Evolutionary conservation across 1,139 yeast species (phyloP).

Genomic region (Kodamaea sp.): DNA sequence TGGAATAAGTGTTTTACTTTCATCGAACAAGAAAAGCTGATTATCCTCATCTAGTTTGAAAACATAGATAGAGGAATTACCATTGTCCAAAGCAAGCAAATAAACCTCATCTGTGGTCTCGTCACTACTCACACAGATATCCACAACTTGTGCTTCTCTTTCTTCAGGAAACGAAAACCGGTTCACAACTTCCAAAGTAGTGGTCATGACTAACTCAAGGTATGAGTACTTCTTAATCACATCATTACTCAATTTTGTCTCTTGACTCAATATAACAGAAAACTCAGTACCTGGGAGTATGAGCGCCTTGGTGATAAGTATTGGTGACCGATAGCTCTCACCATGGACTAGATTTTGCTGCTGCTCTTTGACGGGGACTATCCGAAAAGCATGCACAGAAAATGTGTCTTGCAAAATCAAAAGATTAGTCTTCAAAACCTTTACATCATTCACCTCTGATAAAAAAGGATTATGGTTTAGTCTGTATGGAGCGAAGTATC

Average conservation of each 20-base stretch:
- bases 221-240: conserved; percentile 17
- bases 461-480: too few species aligned
- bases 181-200: conserved; percentile 15
- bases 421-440: too few species aligned
- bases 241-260: conserved; percentile 18
- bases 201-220: conserved; percentile 20
- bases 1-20: too few species aligned
- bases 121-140: background rate
- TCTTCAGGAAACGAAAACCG: background rate
- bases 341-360: too few species aligned
- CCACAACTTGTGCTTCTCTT: background rate
- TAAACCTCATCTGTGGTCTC: background rate
- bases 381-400: too few species aligned
- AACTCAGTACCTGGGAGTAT: conserved; percentile 7
- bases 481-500: too few species aligned
- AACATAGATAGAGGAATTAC: conserved; percentile 1
- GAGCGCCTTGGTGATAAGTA: conserved; percentile 1
- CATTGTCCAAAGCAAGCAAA: conserved; percentile 8
- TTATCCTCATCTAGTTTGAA: conserved; percentile 4
- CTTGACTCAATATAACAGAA: conserved; percentile 21
- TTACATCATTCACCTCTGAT: too few species aligned
- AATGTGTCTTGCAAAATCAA: too few species aligned
- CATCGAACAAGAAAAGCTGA: conserved; percentile 1
- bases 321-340: background rate
- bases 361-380: too few species aligned